Evolutionary conservation across 257 asterid genomes (phyloP), one percentile per base, ranked within the genome.

Genomic region (Solanum dulcamara): DNA sequence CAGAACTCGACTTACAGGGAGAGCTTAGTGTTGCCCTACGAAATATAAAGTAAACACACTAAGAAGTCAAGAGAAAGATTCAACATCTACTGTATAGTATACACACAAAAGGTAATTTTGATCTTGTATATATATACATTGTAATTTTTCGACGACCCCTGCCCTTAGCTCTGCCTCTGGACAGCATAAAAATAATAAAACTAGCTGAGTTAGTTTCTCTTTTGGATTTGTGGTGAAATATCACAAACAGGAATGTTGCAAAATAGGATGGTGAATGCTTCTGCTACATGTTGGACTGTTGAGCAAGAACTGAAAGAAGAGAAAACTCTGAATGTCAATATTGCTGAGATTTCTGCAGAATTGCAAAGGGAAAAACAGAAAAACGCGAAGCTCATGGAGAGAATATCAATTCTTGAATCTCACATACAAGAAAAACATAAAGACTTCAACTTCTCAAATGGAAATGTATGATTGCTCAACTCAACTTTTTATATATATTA

Each of bases 341-440:
- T 60, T 75, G 85, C 51, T 40, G 87, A 87, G 83, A 66, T 84
- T 40, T 87, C 88, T 62, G 88, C 86, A 13, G 90, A 88, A 83
- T 42, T 88, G 26, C 85, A 88, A 75, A 88, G 79, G 75, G 85
- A 88, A 68, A 83, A 71, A 24, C 84, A 87, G 46, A 88, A 80
- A 75, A 88, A 88, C 48, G 77, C 70, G 18, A 46, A 83, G 86
- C 90, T 88, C 24, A 62, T 75, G 86, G 8, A 85, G 60, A 85
- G 87, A 50, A 83, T 88, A 64, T 82, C 80, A 26, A 35, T 42
- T 7, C 88, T 88, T 51, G 86, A 85, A 83, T 81, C 83, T 33
- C 86, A 46, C 8, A 28, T 83, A 62, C 84, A 51, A 51, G 88
- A 4, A 37, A 77, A 15, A 82, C 86, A 85, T 0, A 14, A 84